Evolutionary conservation across 148 eudicot species (phyloP), one percentile per base, ranked within the genome.

Genomic region (Dianthus caryophyllus): DNA sequence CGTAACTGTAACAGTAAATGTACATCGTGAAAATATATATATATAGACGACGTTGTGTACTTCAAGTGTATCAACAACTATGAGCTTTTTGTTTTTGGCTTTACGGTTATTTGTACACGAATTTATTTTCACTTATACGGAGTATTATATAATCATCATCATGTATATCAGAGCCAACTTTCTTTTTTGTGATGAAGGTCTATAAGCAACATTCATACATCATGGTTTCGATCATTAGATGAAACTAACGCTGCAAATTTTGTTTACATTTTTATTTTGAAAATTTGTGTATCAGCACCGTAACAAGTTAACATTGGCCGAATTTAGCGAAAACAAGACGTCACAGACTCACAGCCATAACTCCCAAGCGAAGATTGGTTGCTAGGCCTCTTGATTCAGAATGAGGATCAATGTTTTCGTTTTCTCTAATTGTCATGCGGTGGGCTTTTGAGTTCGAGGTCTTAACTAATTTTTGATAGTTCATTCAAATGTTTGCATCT

Each of bases 11-110:
- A 57, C 29, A 2, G 38, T 33, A 33, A 33, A 33, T 33, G 38
- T 33, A 3, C 3, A 2, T 33, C 3, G 7, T 33, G 3, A 33
- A 33, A 33, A 2, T 33, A 33, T 33, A 66, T 33, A 26, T 16
- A 31, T 47, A 47, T 18, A 65, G 43, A 25, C 30, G 14, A 20
- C 9, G 16, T 16, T 16, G 25, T 16, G 51, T 50, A 10, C 38
- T 33, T 7, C 38, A 2, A n/a, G n/a, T 26, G 13, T 8, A 59
- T 65, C 31, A 9, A 59, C 65, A 58, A 51, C 38, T 59, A 49
- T 65, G 75, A 59, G 71, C 55, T 59, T 55, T 36, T 75, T 57
- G 39, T 72, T 64, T 46, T 49, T 70, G 70, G 70, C 65, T 61
- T 38, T 59, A 24, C 2, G 17, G 18, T 62, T 64, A 33, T 71